Conservation (phyloP, 164 flowering plant species). For the Sedum album region DNA sequence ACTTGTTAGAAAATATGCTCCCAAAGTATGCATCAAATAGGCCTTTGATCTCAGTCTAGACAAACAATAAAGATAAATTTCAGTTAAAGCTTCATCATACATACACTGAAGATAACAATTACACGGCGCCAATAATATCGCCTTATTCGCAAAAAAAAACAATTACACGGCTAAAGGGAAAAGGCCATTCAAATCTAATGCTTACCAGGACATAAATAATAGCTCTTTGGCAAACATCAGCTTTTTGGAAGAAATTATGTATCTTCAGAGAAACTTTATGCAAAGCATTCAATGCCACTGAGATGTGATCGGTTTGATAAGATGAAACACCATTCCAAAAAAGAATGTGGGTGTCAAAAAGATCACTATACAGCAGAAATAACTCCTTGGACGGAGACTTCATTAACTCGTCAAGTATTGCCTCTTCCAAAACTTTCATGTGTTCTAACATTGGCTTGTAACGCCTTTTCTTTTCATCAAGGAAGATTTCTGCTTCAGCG, state of each 20-base stretch:
- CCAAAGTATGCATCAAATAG: conserved; percentile 22
- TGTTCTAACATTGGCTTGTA: conserved; percentile 32
- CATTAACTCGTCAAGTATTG: conserved; percentile 40
- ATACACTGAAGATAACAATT: not conserved
- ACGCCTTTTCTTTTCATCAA: conserved; percentile 13
- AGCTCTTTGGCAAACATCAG: conserved; percentile 29
- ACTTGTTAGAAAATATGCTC: conserved; percentile 32
- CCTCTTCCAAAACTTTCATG: conserved; percentile 47
- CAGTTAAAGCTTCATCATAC: not conserved
- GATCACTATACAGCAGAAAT: conserved; percentile 29
- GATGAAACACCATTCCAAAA: conserved; percentile 47
- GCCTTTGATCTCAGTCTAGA: conserved; percentile 34
- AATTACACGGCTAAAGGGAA: not conserved
- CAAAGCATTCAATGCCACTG: conserved; percentile 50
- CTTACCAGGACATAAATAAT: conserved; percentile 44
- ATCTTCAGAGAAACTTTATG: conserved; percentile 40
- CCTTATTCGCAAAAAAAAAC: too few relatives aligned
- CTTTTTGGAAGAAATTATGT: conserved; percentile 25
- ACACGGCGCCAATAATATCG: too few relatives aligned
- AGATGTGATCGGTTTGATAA: conserved; percentile 24
- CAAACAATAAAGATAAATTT: not conserved
- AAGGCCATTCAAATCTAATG: not conserved
- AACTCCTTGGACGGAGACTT: conserved; percentile 41
- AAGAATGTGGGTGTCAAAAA: conserved; percentile 53
- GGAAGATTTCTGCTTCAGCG: conserved; percentile 25